Evolutionary conservation across 2,329 filamentous ascomycete species (phyloP).

Genomic region (Monosporascus sp.): DNA sequence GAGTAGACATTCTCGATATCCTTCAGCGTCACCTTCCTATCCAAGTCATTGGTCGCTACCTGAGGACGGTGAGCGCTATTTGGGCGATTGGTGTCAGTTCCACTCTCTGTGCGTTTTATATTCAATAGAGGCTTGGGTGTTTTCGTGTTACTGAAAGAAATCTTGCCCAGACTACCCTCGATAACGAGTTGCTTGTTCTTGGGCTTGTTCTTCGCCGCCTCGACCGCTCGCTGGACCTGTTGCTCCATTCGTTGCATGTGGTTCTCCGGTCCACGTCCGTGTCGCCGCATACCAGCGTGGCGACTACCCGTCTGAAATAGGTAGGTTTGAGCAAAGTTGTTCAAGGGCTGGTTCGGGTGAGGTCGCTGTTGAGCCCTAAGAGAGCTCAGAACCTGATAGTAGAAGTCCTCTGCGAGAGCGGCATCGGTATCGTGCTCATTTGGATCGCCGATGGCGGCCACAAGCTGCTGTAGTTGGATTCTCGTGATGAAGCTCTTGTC

Average conservation of each 20-base stretch:
- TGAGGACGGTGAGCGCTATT: slow-evolving; percentile 38
- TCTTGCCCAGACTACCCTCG: slow-evolving; percentile 93
- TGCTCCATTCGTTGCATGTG: slow-evolving; percentile 99
- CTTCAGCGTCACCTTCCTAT: slow-evolving; percentile 76
- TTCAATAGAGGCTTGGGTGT: slow-evolving; percentile 92
- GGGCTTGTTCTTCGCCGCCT: slow-evolving; percentile 93
- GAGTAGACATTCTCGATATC: slow-evolving; percentile 88
- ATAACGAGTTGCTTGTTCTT: slow-evolving; percentile 98
- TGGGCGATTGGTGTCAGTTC: slow-evolving; percentile 51
- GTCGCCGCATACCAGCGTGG: slow-evolving; percentile 66
- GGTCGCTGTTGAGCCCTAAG: slow-evolving; percentile 86
- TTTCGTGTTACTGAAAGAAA: slow-evolving; percentile 98
- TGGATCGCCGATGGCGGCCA: slow-evolving; percentile 84
- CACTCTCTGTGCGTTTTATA: slow-evolving; percentile 79
- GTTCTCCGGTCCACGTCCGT: slow-evolving; percentile 83
- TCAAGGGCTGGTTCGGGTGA: slow-evolving; percentile 87
- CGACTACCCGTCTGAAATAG: slow-evolving; percentile 90
- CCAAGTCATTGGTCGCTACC: slow-evolving; percentile 42
- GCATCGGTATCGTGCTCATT: slow-evolving; percentile 76
- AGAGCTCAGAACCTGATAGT: slow-evolving; percentile 95
- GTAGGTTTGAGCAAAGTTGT: slow-evolving; percentile 96
- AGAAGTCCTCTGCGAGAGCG: slow-evolving; percentile 87
- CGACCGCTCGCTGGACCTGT: slow-evolving; percentile 93
- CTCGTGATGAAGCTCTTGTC: slow-evolving; percentile 99
- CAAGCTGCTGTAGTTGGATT: slow-evolving; percentile 93